Evolutionary conservation across 192 early-diverging fungal genomes (phyloP).

Genomic region (Dissophora globulifera): DNA sequence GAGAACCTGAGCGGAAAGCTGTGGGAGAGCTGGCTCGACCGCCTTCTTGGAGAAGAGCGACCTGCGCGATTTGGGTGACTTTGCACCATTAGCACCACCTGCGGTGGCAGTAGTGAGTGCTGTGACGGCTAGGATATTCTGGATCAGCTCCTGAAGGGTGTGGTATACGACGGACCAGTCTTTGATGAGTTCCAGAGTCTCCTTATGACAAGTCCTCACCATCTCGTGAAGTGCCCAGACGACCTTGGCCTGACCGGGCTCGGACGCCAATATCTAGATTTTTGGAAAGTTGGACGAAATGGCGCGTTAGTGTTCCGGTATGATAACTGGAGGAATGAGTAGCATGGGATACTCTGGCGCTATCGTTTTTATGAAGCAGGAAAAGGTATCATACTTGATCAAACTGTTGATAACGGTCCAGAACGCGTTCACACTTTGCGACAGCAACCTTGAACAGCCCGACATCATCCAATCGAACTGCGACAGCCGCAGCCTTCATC

Average conservation of each 20-base stretch:
- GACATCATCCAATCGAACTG: constrained; percentile 10
- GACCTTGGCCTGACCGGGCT: constrained; percentile 1
- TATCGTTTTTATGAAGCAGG: background rate
- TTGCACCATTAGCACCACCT: background rate
- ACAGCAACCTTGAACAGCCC: background rate
- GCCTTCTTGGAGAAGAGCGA: constrained; percentile 12
- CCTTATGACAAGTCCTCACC: background rate
- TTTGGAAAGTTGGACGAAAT: too few species aligned
- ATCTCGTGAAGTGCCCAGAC: constrained; percentile 13
- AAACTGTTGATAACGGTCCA: constrained; percentile 14
- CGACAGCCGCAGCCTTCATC: constrained; percentile 14
- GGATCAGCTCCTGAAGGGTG: constrained; percentile 19
- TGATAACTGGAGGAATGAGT: too few species aligned
- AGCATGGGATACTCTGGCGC: too few species aligned
- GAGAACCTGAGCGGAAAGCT: constrained; percentile 9
- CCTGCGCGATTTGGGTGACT: constrained; percentile 5
- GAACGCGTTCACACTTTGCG: constrained; percentile 34
- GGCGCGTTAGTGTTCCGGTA: too few species aligned
- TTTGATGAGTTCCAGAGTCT: constrained; percentile 26
- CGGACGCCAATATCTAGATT: constrained; percentile 7
- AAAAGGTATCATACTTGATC: constrained; percentile 7
- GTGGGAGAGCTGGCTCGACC: background rate
- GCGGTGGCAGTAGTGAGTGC: too few species aligned
- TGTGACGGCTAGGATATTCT: background rate
- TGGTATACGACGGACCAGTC: constrained; percentile 28